These are phyloP conservation scores for Rhododendron kiyosumense DNA, from an alignment of 148 eudicot genomes.

Conservation along the genomic window DNA sequence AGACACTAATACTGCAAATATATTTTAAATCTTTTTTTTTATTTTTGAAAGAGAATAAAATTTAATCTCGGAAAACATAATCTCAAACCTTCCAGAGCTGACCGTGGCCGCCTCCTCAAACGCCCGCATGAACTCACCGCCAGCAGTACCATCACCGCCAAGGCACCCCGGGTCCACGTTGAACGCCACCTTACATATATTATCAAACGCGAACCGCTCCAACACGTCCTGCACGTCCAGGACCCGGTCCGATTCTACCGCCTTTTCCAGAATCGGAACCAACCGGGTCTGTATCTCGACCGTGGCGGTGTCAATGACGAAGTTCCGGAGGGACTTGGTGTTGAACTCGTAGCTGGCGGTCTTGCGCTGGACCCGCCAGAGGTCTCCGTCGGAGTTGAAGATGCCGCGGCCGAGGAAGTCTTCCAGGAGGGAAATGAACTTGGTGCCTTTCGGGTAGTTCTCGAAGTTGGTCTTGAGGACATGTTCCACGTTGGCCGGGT, in stretches of 20 bases:
- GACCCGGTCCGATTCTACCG: conserved; percentile 18
- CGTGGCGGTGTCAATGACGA: conserved; percentile 33
- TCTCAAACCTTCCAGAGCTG: conserved; percentile 43
- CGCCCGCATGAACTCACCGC: conserved; percentile 51
- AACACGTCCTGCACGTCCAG: conserved; percentile 62
- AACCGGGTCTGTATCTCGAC: conserved; percentile 40
- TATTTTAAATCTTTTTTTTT: too few relatives aligned
- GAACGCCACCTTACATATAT: conserved; percentile 59
- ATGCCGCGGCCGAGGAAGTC: conserved; percentile 79
- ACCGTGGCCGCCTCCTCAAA: conserved; percentile 60
- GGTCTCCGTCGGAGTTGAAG: conserved; percentile 55
- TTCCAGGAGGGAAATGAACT: conserved; percentile 28
- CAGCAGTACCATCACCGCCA: conserved; percentile 30
- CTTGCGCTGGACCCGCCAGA: conserved; percentile 61
- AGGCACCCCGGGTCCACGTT: conserved; percentile 70
- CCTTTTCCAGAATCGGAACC: conserved; percentile 34
- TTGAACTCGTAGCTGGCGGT: conserved; percentile 68
- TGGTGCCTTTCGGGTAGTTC: conserved; percentile 64
- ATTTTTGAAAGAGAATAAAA: too few relatives aligned
- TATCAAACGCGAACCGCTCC: conserved; percentile 70
- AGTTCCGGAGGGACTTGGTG: conserved; percentile 47
- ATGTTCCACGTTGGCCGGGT: conserved; percentile 43
- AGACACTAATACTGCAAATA: too few relatives aligned
- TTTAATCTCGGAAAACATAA: too few relatives aligned
- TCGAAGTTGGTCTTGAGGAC: conserved; percentile 58